These are phyloP conservation scores for Macroventuria anomochaeta DNA, from an alignment of 2,329 filamentous ascomycete species.

Conservation along the genomic window DNA sequence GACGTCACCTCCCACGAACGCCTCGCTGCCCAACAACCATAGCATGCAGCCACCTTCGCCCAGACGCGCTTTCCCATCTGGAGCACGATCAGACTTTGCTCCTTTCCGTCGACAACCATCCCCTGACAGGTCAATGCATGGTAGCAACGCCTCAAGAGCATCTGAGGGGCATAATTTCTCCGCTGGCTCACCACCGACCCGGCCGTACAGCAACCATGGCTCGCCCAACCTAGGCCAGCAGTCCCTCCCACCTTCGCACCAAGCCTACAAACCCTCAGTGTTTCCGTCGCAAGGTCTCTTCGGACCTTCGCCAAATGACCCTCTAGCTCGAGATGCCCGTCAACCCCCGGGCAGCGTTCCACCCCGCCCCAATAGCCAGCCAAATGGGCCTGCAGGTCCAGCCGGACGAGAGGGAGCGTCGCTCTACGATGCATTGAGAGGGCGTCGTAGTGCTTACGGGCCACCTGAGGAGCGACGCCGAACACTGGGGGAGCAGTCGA, in stretches of 20 bases:
- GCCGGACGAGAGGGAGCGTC: constrained; percentile 32
- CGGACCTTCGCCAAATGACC: constrained; percentile 39
- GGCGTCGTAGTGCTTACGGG: constrained; percentile 37
- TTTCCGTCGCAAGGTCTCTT: constrained; percentile 43
- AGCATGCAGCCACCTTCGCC: constrained; percentile 58
- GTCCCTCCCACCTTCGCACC: constrained; percentile 38
- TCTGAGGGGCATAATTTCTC: constrained; percentile 38
- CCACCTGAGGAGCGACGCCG: constrained; percentile 43
- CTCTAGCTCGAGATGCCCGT: constrained; percentile 31
- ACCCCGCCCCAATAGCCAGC: constrained; percentile 51
- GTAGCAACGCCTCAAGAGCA: constrained; percentile 31
- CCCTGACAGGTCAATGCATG: constrained; percentile 46
- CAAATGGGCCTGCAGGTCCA: constrained; percentile 37
- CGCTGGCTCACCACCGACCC: constrained; percentile 39
- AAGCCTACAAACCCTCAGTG: constrained; percentile 43
- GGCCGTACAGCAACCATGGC: constrained; percentile 43
- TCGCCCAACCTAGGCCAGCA: constrained; percentile 47
- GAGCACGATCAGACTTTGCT: constrained; percentile 43
- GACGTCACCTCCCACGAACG: constrained; percentile 53
- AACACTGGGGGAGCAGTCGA: constrained; percentile 44
- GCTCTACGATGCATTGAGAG: constrained; percentile 33
- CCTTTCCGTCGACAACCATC: constrained; percentile 47
- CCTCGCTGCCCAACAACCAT: constrained; percentile 48
- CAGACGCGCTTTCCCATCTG: constrained; percentile 42
- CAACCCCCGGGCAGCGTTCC: constrained; percentile 38